These are phyloP conservation scores for Sequoia sempervirens DNA, from an alignment of 75 land plant genomes.

Conservation along the genomic window DNA sequence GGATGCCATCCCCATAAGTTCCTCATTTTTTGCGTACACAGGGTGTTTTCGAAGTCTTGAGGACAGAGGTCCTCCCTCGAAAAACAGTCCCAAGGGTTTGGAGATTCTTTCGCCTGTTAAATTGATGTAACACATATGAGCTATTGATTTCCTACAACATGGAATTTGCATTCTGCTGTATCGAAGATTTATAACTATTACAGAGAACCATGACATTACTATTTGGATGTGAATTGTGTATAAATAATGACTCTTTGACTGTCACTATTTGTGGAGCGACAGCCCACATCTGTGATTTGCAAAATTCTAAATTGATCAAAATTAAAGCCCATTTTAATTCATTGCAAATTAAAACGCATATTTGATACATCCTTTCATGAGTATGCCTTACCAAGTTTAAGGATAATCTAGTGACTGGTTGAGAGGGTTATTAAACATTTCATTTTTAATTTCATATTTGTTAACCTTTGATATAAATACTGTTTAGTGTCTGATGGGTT, in stretches of 20 bases:
- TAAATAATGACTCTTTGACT: background rate
- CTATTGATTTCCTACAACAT: background rate
- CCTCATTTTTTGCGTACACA: background rate
- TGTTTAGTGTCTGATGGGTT: background rate
- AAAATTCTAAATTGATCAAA: background rate
- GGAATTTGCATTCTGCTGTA: background rate
- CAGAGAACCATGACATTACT: background rate
- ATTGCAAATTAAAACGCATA: background rate
- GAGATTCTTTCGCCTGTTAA: background rate
- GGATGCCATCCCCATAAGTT: background rate
- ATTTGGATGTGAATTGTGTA: background rate
- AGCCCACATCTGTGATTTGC: background rate
- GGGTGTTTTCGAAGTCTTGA: background rate
- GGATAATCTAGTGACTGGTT: background rate
- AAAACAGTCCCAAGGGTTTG: background rate
- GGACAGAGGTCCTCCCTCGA: background rate
- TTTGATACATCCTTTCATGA: background rate
- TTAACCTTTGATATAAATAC: background rate
- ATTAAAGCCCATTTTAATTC: background rate
- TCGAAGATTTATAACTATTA: background rate
- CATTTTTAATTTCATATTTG: background rate
- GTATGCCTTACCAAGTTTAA: background rate
- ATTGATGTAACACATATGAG: background rate
- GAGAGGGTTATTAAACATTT: background rate
- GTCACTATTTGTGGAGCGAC: background rate